A percentile compares a stretch with the other conserved stretches of the same genome.
Conservation (phyloP, 1,139 yeast genomes). For the Debaryomycetaceae sp. region DNA sequence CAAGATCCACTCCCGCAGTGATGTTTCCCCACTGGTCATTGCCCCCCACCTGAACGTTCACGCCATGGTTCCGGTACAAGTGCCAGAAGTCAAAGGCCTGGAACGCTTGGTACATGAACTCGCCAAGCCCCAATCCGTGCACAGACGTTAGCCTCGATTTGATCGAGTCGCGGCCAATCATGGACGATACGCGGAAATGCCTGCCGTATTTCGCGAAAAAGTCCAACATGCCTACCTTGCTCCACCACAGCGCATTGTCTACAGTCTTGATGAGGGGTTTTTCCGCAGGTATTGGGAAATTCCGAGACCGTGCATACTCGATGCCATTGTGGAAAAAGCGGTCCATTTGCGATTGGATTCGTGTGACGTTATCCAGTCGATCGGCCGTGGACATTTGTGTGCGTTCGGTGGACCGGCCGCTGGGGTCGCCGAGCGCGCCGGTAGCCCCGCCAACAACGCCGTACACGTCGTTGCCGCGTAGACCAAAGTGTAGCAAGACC, state of each 20-base stretch:
- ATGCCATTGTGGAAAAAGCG: slow-evolving; percentile 52
- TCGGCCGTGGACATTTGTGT: slow-evolving; percentile 38
- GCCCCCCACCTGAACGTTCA: slow-evolving; percentile 84
- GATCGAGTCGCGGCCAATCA: slow-evolving; percentile 85
- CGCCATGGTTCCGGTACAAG: slow-evolving; percentile 47
- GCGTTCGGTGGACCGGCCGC: slow-evolving; percentile 79
- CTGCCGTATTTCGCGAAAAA: slow-evolving; percentile 72
- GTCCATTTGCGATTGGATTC: slow-evolving; percentile 53
- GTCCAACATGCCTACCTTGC: slow-evolving; percentile 57
- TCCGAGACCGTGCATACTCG: slow-evolving; percentile 49
- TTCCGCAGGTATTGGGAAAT: slow-evolving; percentile 24
- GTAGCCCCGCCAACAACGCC: slow-evolving; percentile 98
- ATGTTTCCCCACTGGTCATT: slow-evolving; percentile 98
- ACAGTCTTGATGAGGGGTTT: slow-evolving; percentile 33
- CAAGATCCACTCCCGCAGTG: slow-evolving; percentile 89
- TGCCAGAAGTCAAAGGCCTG: slow-evolving; percentile 95
- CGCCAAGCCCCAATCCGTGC: slow-evolving; percentile 83
- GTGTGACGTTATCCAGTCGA: slow-evolving; percentile 46
- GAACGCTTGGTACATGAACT: slow-evolving; percentile 81
- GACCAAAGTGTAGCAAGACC: slow-evolving; percentile 70
- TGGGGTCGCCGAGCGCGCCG: slow-evolving; percentile 94
- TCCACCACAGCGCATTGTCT: slow-evolving; percentile 86
- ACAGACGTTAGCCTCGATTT: slow-evolving; percentile 60
- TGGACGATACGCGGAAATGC: slow-evolving; percentile 70
- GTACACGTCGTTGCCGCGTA: slow-evolving; percentile 74